Evolutionary conservation across 345 rosid genomes (phyloP).

Genomic region (Corchorus capsularis): DNA sequence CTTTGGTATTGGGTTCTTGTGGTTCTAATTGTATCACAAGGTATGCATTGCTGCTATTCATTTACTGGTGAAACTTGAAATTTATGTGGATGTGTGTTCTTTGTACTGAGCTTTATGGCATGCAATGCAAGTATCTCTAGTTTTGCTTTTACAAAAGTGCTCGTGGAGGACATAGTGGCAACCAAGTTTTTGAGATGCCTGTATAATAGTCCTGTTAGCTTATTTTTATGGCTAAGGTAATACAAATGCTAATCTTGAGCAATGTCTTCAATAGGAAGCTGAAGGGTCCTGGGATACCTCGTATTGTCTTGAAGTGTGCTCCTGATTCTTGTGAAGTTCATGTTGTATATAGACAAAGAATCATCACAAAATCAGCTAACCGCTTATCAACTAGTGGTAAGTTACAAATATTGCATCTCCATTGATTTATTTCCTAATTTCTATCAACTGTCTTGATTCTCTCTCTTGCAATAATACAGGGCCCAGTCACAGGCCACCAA

Average conservation of each 20-base stretch:
- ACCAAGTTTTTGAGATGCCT: background rate
- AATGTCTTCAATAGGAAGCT: conserved; percentile 41
- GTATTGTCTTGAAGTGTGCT: conserved; percentile 48
- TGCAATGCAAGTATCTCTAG: background rate
- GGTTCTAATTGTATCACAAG: conserved; percentile 51
- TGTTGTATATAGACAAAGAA: conserved; percentile 49
- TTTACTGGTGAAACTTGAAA: background rate
- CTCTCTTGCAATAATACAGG: conserved; percentile 26
- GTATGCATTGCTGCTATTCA: conserved; percentile 32
- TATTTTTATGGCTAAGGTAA: background rate
- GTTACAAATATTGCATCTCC: conserved; percentile 13
- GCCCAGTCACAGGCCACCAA: conserved; percentile 16
- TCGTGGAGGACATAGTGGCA: background rate
- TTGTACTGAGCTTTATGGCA: background rate
- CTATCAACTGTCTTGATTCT: background rate
- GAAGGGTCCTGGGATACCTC: conserved; percentile 58
- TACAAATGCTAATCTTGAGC: conserved; percentile 14
- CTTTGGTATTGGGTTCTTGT: conserved; percentile 78
- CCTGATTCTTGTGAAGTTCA: conserved; percentile 52
- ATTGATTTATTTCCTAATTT: background rate
- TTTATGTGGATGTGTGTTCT: background rate
- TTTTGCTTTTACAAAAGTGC: background rate
- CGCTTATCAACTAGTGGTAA: conserved; percentile 36
- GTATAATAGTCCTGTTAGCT: background rate
- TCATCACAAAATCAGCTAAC: conserved; percentile 50